Evolutionary conservation across 768 basidiomycete species (phyloP).

Genomic region (Tricholoma furcatifolium): DNA sequence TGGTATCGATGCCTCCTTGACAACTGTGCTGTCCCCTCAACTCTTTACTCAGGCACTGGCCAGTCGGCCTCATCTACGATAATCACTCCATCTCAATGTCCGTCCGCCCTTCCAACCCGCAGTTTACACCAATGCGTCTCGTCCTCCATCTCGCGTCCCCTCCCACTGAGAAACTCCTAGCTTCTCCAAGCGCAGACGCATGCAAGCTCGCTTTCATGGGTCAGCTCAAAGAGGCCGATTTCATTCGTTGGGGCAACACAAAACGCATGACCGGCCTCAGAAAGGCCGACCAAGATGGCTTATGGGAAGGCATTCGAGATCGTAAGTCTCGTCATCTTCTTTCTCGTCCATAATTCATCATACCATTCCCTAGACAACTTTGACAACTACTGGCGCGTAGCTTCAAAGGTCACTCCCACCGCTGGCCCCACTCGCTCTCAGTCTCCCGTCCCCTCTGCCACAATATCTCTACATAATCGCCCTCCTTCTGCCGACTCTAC

Average conservation of each 20-base stretch:
- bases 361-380: constrained; percentile 73
- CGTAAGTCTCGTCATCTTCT: constrained; percentile 53
- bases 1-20: constrained; percentile 61
- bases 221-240: constrained; percentile 95
- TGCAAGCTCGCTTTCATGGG: constrained; percentile 96
- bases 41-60: constrained; percentile 83
- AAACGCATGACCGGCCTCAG: constrained; percentile 89
- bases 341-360: neutral
- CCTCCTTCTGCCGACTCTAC: constrained; percentile 64
- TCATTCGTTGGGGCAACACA: constrained; percentile 94
- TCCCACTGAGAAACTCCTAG: constrained; percentile 80
- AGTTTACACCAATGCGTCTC: constrained; percentile 63
- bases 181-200: constrained; percentile 77
- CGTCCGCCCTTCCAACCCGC: constrained; percentile 47
- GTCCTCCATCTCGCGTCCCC: constrained; percentile 86
- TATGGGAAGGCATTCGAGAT: constrained; percentile 96
- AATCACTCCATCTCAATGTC: constrained; percentile 70
- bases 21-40: constrained; percentile 7
- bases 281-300: constrained; percentile 90
- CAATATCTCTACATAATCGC: constrained; percentile 61
- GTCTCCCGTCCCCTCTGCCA: constrained; percentile 54
- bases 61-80: constrained; percentile 92
- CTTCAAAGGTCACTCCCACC: constrained; percentile 88
- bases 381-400: constrained; percentile 92
- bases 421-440: constrained; percentile 60